Base-by-base conservation (phyloP, 495 filamentous ascomycete genomes). In the Neohortaea acidophila region DNA sequence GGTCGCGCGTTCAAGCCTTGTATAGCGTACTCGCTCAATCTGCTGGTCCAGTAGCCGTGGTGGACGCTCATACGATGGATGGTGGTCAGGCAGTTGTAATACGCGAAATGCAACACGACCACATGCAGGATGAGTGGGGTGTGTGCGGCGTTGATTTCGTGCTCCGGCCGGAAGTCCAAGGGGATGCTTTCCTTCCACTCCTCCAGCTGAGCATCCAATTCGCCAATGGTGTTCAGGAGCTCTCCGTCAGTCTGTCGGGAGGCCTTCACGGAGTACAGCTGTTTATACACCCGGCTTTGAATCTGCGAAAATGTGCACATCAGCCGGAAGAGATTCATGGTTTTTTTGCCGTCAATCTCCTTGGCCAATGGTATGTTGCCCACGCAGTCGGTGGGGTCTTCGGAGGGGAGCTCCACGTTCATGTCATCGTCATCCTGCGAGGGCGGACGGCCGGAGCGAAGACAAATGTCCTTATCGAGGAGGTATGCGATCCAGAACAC, bases 401-500 rank as follows among this genome's bases (percentile, higher is more conserved):
- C 84, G 39, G 81, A 86, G 13, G 89, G 89, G 36, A 96, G 67
- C 26, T 96, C 86, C 20, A 96, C 89, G 54, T 92, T 94, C 79
- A 94, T 91, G 53, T 97, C 89, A 58, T 96, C 84, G 51, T 96
- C 89, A 52, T 96, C 87, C 54, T 94, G 91, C 11, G 84, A 81
- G 13, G 86, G 87, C 18, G 89, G 89, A 37, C 89, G 73, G 22
- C 89, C 89, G 13, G 84, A 89, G 21, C 89, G 75, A 21, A 97
- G 71, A 56, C 86, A 94, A 43, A 96, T 73, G 51, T 96, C 89
- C 63, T 92, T 93, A 53, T 97, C 89, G 20, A 94, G 62, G 61
- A 92, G 74, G 53, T 97, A 97, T 10, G 81, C 85, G 51, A 97
- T 94, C 89, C 89, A 97, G 51, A 96, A 97, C 2, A 96, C 89